These are phyloP conservation scores for Chlorella sorokiniana DNA, from an alignment of 139 green algal genomes.

Conservation along the genomic window DNA sequence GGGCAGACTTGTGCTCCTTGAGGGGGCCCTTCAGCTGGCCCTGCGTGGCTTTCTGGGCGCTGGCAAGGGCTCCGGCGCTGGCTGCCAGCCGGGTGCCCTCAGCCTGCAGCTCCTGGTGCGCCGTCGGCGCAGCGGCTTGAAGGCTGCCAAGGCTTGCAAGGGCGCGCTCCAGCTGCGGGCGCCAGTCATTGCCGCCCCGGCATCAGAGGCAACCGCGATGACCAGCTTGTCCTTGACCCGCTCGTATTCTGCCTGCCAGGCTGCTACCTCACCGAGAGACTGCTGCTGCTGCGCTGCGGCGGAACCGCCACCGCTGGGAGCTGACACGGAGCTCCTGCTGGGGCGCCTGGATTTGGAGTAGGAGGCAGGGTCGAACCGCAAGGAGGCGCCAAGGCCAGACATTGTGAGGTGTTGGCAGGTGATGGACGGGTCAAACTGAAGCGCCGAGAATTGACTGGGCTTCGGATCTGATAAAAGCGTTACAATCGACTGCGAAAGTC, in stretches of 20 bases:
- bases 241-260: constrained; percentile 19
- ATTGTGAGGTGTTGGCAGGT: too few species aligned
- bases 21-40: background rate
- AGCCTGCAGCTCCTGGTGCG: background rate
- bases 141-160: background rate
- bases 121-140: background rate
- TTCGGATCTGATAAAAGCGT: too few species aligned
- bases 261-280: background rate
- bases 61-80: too few species aligned
- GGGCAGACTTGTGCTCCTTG: background rate
- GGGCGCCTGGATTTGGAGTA: too few species aligned
- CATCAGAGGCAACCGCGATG: background rate
- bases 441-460: too few species aligned
- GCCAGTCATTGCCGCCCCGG: background rate
- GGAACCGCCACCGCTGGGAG: background rate
- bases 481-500: too few species aligned
- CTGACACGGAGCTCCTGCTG: background rate
- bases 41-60: background rate
- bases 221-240: constrained; percentile 12
- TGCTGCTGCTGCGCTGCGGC: background rate
- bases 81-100: background rate
- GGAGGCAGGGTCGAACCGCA: constrained; percentile 1
- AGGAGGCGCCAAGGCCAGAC: background rate
- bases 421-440: too few species aligned
- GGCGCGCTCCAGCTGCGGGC: constrained; percentile 1